Percentiles rank a stretch among this genome's conserved stretches.
These are phyloP conservation scores for Diaporthe citri DNA, from an alignment of 2,329 filamentous ascomycete genomes.

Conservation along the genomic window DNA sequence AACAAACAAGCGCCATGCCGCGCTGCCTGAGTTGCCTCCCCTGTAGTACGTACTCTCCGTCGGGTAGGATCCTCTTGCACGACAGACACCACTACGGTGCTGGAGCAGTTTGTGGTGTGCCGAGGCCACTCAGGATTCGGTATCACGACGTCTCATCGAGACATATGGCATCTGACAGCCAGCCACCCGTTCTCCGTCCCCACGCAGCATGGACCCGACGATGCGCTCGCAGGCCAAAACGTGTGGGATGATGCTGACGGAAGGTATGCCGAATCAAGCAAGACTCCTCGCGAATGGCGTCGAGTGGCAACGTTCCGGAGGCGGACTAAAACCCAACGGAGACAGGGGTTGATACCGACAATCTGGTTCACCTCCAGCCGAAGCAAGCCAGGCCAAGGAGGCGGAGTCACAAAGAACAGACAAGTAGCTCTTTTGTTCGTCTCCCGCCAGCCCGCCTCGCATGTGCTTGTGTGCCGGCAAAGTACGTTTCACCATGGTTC, in stretches of 20 bases:
- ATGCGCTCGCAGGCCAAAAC: background rate
- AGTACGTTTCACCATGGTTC: conserved; percentile 16
- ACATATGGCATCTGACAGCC: conserved; percentile 31
- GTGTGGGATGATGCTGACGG: conserved; percentile 26
- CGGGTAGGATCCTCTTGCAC: conserved; percentile 18
- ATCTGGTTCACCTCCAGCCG: conserved; percentile 28
- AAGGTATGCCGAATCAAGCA: conserved; percentile 17
- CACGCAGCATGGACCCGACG: background rate
- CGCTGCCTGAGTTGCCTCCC: background rate
- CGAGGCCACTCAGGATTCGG: conserved; percentile 13
- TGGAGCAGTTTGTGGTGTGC: conserved; percentile 10
- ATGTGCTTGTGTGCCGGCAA: conserved; percentile 20
- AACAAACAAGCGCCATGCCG: conserved; percentile 24
- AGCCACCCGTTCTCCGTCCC: conserved; percentile 5
- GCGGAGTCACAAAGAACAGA: conserved; percentile 26
- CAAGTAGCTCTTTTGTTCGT: conserved; percentile 24
- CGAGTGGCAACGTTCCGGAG: conserved; percentile 23
- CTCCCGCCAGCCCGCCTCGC: conserved; percentile 6
- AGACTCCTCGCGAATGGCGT: conserved; percentile 31
- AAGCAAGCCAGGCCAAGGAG: conserved; percentile 26
- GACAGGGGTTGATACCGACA: conserved; percentile 31
- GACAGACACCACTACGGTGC: background rate
- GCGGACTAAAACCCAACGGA: conserved; percentile 12
- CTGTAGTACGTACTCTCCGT: conserved; percentile 4
- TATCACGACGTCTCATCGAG: conserved; percentile 17